phyloP scores from a whole-genome alignment of 2,329 filamentous ascomycete species.

The Coniella vitis region DNA sequence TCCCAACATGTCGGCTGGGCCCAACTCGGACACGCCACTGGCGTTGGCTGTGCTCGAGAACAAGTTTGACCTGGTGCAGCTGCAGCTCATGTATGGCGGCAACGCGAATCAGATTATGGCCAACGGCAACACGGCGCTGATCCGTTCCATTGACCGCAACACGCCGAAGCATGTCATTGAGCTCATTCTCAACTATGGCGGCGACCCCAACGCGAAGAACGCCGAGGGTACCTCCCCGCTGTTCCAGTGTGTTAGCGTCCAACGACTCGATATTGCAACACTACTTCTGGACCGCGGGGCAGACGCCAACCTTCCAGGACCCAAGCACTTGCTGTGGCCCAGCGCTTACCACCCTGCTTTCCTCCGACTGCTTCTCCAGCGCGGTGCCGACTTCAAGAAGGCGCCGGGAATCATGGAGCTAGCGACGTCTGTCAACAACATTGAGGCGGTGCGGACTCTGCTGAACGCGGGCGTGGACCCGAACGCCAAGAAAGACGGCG shows the following conservation, averaged over 20 bases:
- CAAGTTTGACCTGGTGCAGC: constrained; percentile 49
- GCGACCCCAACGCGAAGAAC: constrained; percentile 53
- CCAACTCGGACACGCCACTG: constrained; percentile 49
- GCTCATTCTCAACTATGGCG: constrained; percentile 52
- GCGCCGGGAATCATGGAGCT: constrained; percentile 58
- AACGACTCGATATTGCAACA: constrained; percentile 48
- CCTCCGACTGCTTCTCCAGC: constrained; percentile 49
- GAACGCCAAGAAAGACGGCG: constrained; percentile 56
- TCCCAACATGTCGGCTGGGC: constrained; percentile 27
- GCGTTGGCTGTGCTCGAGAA: constrained; percentile 42
- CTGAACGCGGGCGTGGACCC: constrained; percentile 53
- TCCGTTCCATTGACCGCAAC: constrained; percentile 53
- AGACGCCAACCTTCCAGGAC: constrained; percentile 61
- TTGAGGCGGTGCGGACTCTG: constrained; percentile 52
- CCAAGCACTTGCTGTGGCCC: constrained; percentile 64
- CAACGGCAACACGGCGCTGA: constrained; percentile 55
- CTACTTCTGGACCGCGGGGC: constrained; percentile 48
- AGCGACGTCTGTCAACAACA: constrained; percentile 55
- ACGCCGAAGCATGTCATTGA: constrained; percentile 49
- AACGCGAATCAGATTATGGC: constrained; percentile 46
- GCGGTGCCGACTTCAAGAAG: constrained; percentile 55
- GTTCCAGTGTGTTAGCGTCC: constrained; percentile 51
- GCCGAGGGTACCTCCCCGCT: constrained; percentile 56
- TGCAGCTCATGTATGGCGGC: constrained; percentile 56
- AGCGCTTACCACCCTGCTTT: constrained; percentile 52